These are phyloP conservation scores for Aspergillus caelatus DNA, from an alignment of 2,329 filamentous ascomycete species.

Conservation along the genomic window DNA sequence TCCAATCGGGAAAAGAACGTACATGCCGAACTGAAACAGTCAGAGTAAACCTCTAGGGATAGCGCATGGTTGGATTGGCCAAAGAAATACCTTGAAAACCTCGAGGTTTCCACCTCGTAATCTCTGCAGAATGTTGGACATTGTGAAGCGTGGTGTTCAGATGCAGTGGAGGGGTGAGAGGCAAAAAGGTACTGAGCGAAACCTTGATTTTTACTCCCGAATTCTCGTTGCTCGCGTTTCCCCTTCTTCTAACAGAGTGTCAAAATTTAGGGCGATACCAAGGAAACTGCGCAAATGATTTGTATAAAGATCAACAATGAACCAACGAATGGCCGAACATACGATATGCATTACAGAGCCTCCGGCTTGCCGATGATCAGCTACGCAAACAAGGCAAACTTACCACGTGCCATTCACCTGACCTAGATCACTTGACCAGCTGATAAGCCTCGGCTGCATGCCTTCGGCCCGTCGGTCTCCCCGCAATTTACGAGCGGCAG, in stretches of 20 bases:
- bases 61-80: not conserved
- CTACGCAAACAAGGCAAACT: constrained; percentile 17
- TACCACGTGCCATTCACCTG: constrained; percentile 17
- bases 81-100: constrained; percentile 77
- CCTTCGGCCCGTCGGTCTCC: constrained; percentile 20
- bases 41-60: not conserved
- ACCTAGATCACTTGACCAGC: constrained; percentile 11
- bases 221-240: not conserved
- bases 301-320: not conserved
- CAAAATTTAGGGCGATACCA: not conserved
- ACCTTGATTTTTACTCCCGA: not conserved
- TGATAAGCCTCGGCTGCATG: constrained; percentile 17
- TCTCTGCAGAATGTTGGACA: constrained; percentile 47
- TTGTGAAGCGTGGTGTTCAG: constrained; percentile 21
- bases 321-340: constrained; percentile 10
- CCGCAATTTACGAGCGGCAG: constrained; percentile 2
- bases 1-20: constrained; percentile 97
- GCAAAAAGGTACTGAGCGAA: not conserved
- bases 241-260: not conserved
- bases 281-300: not conserved
- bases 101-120: constrained; percentile 89
- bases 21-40: constrained; percentile 81
- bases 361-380: constrained; percentile 10
- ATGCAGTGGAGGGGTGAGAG: not conserved
- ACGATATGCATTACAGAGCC: constrained; percentile 17